phyloP scores from a whole-genome alignment of 2,329 filamentous ascomycete genomes.

The Elsinoe fawcettii region DNA sequence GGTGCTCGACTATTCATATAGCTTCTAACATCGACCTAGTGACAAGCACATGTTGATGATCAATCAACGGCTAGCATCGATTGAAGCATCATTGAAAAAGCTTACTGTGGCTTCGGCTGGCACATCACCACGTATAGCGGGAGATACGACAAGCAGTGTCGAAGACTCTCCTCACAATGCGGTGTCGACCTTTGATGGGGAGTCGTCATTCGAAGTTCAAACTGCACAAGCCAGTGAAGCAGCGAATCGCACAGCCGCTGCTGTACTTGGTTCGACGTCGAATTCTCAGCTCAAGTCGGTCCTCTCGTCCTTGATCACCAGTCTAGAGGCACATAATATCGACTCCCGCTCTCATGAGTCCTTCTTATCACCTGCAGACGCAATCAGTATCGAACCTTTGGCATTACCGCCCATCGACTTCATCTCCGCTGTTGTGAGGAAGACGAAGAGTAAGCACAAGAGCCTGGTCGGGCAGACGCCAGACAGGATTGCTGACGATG shows the following conservation, averaged over 20 bases:
- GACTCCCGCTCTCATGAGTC: slow-evolving; percentile 15
- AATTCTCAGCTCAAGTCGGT: slow-evolving; percentile 12
- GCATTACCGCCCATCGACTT: slow-evolving; percentile 14
- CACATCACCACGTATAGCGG: neutral
- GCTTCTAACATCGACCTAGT: slow-evolving; percentile 9
- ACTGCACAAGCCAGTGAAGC: slow-evolving; percentile 15
- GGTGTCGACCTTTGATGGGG: slow-evolving; percentile 14
- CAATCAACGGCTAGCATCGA: slow-evolving; percentile 13
- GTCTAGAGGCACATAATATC: slow-evolving; percentile 16
- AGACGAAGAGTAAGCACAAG: slow-evolving; percentile 12
- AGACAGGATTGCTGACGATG: neutral
- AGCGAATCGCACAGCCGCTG: slow-evolving; percentile 15
- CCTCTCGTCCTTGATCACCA: slow-evolving; percentile 11
- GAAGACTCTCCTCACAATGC: slow-evolving; percentile 8
- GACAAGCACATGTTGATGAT: slow-evolving; percentile 17
- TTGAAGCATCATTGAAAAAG: slow-evolving; percentile 15
- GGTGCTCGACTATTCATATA: too few species aligned
- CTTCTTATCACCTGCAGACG: slow-evolving; percentile 9
- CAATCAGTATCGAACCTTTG: slow-evolving; percentile 4
- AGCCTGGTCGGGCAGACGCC: too few species aligned
- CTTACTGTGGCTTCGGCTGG: neutral
- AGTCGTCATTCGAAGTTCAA: slow-evolving; percentile 16
- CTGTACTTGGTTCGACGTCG: slow-evolving; percentile 12
- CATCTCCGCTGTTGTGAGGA: slow-evolving; percentile 14
- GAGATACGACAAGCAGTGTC: neutral